Conservation (phyloP, 2,329 filamentous ascomycete genomes). For the Amauroascus verrucosus region DNA sequence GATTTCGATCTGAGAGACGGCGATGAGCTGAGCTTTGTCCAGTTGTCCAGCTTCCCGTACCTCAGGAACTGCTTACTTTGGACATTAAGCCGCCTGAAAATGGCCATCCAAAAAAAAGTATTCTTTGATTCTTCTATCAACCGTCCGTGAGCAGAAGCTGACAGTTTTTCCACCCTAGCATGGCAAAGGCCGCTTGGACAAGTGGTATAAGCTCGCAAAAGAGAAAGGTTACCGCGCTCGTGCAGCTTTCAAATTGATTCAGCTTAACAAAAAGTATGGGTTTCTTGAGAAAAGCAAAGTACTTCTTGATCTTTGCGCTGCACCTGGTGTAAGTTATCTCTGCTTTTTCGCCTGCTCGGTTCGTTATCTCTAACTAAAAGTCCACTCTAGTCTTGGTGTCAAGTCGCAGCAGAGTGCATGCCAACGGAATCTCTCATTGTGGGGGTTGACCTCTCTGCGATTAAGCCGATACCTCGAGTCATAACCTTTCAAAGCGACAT, state of each 20-base stretch:
- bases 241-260: slow-evolving; percentile 95
- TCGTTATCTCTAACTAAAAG: slow-evolving; percentile 19
- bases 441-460: slow-evolving; percentile 86
- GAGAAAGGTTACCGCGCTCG: slow-evolving; percentile 94
- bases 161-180: slow-evolving; percentile 41
- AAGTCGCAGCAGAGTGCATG: slow-evolving; percentile 94
- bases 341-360: background rate
- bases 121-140: slow-evolving; percentile 3
- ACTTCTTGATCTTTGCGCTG: slow-evolving; percentile 91
- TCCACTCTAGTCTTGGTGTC: slow-evolving; percentile 67
- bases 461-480: slow-evolving; percentile 87
- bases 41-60: background rate
- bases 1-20: background rate
- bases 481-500: slow-evolving; percentile 98
- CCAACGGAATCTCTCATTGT: slow-evolving; percentile 80
- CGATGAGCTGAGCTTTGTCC: background rate
- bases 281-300: slow-evolving; percentile 97
- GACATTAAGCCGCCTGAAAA: slow-evolving; percentile 31
- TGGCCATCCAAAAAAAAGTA: slow-evolving; percentile 95
- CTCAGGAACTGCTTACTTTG: background rate
- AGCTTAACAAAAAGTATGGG: slow-evolving; percentile 98
- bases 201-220: slow-evolving; percentile 98
- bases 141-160: background rate
- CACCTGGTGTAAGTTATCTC: slow-evolving; percentile 63
- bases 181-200: slow-evolving; percentile 95